phyloP scores from a whole-genome alignment of 139 green algal species.

The Closterium sp. region DNA sequence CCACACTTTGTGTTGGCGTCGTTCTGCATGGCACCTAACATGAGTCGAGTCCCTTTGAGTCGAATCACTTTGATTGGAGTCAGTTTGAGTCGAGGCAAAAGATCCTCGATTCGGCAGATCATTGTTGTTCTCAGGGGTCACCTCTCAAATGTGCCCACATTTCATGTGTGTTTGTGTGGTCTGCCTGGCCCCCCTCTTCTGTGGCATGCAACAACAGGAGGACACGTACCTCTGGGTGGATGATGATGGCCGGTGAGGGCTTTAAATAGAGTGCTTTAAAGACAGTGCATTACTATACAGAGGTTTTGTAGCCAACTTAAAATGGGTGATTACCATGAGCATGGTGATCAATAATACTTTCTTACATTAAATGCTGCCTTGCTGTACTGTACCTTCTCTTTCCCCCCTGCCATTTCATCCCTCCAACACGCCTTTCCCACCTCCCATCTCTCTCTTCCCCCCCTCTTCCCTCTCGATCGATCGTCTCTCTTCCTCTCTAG shows the following conservation, averaged over 20 bases:
- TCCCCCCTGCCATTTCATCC: not conserved
- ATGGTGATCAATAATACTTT: not conserved
- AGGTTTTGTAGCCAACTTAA: too few relatives aligned
- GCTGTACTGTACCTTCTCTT: too few relatives aligned
- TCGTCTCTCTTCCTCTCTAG: not conserved
- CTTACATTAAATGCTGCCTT: too few relatives aligned
- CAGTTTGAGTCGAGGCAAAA: too few relatives aligned
- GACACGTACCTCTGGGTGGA: not conserved
- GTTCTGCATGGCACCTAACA: too few relatives aligned
- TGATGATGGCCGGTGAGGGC: not conserved
- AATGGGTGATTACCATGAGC: not conserved
- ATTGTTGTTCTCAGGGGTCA: too few relatives aligned
- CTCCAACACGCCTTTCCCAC: not conserved
- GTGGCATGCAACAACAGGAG: not conserved
- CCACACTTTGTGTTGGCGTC: too few relatives aligned
- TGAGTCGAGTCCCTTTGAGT: too few relatives aligned
- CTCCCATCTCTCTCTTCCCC: not conserved
- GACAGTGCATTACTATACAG: too few relatives aligned
- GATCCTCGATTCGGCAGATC: too few relatives aligned
- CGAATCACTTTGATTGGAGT: too few relatives aligned
- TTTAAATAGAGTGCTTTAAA: too few relatives aligned
- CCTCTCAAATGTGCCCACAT: not conserved
- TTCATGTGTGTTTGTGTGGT: not conserved
- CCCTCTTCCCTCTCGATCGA: not conserved
- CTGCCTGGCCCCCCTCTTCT: not conserved